Conservation (phyloP, 768 basidiomycete species). For the Russula sp. region DNA sequence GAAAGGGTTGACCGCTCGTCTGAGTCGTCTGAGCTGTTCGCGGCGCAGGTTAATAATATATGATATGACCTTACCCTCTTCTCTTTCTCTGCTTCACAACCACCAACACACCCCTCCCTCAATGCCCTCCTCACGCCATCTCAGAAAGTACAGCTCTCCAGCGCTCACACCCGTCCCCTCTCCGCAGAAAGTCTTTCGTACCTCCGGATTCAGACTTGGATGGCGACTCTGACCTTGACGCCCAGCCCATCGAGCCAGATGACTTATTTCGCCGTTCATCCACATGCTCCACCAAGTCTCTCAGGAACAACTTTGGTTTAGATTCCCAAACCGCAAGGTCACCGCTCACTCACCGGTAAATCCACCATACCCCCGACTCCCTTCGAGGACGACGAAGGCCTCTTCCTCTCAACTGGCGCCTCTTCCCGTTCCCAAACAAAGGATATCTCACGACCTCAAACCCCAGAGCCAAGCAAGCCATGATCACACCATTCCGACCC, state of each 20-base stretch:
- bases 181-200: slow-evolving; percentile 27
- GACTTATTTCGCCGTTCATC: slow-evolving; percentile 26
- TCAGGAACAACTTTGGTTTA: slow-evolving; percentile 5
- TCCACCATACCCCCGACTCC: slow-evolving; percentile 7
- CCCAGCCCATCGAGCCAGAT: slow-evolving; percentile 11
- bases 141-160: slow-evolving; percentile 19
- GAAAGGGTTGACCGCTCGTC: slow-evolving; percentile 7
- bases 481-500: slow-evolving; percentile 18
- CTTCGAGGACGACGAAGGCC: slow-evolving; percentile 27
- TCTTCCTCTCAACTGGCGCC: slow-evolving; percentile 24
- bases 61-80: slow-evolving; percentile 14
- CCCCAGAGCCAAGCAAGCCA: slow-evolving; percentile 8
- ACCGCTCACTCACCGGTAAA: slow-evolving; percentile 7
- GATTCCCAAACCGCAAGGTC: not conserved
- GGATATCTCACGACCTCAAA: slow-evolving; percentile 8
- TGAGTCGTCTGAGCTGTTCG: not conserved
- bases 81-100: not conserved
- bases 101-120: slow-evolving; percentile 2
- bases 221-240: slow-evolving; percentile 22
- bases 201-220: slow-evolving; percentile 21
- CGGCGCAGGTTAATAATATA: slow-evolving; percentile 1
- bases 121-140: slow-evolving; percentile 21
- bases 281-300: slow-evolving; percentile 1
- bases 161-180: slow-evolving; percentile 28
- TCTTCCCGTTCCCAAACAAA: slow-evolving; percentile 16